Base-by-base conservation (phyloP, 768 basidiomycete genomes). In the Pulveroboletus sp. region DNA sequence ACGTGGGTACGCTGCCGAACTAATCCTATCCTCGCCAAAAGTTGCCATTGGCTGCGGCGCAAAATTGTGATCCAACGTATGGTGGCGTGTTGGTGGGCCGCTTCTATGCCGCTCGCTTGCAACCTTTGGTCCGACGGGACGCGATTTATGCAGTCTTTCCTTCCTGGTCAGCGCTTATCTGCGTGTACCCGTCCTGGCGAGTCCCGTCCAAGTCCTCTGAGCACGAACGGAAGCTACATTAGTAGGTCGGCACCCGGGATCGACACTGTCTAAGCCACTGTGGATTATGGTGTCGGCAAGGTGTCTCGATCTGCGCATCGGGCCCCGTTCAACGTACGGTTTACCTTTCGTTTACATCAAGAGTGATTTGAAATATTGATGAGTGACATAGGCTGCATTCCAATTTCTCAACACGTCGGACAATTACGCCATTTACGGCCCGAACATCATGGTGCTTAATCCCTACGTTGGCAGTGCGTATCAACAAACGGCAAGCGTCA, bases 1-100 rank as follows among this genome's bases (percentile, higher is more conserved):
- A 93, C 52, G 73, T 88, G 3, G 90, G 89, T 2, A 90, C 88
- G 2, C 73, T 89, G 36, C 75, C 77, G 3, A 92, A 91, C 59
- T 89, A 91, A 61, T 83, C 86, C 11, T 60, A 71, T 45, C 72
- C 75, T 8, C 77, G 72, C 6, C 48, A 61, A 48, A 71, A 64
- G 14, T 53, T 57, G 12, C 85, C 85, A 11, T 50, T 71, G 4
- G 74, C 75, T 16, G 76, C 79, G 45, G 36, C 58, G 4, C 63
- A 65, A 27, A 64, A 67, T 17, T 74, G 74, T 20, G 75, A 77
- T 51, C 69, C 70, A 0, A 60, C 32, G 3, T 41, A 63, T 22
- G 63, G 60, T 20, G 56, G 44, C 31, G 65, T 58, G 29, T 55
- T 67, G 51, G 66, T 68, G 43, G 23, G 12, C 27, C 20, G 2